phyloP scores from a whole-genome alignment of 306 rosid genomes.

The Leucaena leucocephala region DNA sequence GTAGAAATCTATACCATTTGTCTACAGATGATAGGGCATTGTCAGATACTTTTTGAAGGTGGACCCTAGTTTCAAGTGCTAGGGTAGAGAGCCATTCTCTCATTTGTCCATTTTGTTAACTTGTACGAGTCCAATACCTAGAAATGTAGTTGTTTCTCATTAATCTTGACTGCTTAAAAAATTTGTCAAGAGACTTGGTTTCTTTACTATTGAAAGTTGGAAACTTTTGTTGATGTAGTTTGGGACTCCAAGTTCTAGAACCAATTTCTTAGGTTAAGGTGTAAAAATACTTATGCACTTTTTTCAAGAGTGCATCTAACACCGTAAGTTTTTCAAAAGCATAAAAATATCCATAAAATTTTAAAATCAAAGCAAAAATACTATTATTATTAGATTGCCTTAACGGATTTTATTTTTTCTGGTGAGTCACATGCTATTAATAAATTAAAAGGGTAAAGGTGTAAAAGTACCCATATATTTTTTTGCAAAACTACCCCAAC shows the following conservation, averaged over 20 bases:
- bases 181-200: background rate
- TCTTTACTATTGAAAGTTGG: background rate
- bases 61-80: conserved; percentile 24
- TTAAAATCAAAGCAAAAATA: no score
- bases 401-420: no score
- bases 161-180: background rate
- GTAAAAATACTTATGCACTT: no score
- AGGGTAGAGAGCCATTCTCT: background rate
- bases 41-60: background rate
- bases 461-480: no score
- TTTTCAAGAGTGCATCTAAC: no score
- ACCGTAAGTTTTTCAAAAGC: no score
- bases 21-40: conserved; percentile 32
- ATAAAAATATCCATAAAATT: no score
- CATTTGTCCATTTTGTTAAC: background rate
- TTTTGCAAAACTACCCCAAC: no score
- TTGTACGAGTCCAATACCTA: background rate
- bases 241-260: background rate
- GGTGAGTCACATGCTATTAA: no score
- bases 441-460: no score
- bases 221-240: background rate
- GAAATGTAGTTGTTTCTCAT: background rate
- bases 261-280: no score
- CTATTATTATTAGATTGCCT: no score
- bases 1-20: conserved; percentile 18